Evolutionary conservation across 805 yeast species (phyloP).

Genomic region (Candida sanyiensis): DNA sequence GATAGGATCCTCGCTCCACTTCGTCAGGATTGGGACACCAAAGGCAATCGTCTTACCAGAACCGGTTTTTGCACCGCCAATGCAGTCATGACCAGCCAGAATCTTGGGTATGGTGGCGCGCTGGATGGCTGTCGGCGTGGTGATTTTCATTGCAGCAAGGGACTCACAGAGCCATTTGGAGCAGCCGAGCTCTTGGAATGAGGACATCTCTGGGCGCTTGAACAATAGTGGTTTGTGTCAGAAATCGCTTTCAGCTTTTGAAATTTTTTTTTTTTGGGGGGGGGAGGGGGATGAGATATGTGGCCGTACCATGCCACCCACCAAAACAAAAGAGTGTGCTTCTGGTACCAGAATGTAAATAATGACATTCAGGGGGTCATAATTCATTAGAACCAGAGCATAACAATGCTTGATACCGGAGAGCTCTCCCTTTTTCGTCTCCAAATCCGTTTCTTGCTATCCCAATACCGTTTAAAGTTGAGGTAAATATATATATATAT

Average conservation of each 20-base stretch:
- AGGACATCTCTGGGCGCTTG: slow-evolving; percentile 8
- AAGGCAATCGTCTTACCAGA: slow-evolving; percentile 97
- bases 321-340: too few species aligned
- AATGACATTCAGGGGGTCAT: too few species aligned
- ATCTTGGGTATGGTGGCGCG: slow-evolving; percentile 83
- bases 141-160: slow-evolving; percentile 72
- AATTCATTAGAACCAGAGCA: too few species aligned
- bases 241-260: neutral
- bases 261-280: slow-evolving; percentile 2
- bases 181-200: slow-evolving; percentile 62
- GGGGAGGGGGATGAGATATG: too few species aligned
- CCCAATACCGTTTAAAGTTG: neutral
- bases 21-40: slow-evolving; percentile 93
- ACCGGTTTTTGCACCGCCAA: slow-evolving; percentile 98
- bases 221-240: slow-evolving; percentile 3
- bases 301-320: too few species aligned
- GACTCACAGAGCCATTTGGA: slow-evolving; percentile 86
- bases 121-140: slow-evolving; percentile 83
- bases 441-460: too few species aligned
- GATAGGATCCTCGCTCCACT: slow-evolving; percentile 93
- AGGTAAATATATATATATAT: neutral
- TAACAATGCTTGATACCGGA: too few species aligned
- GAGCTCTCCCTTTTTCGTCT: neutral
- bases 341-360: too few species aligned
- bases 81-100: slow-evolving; percentile 75